Conservation (phyloP, 73 alveolate species). For the Blepharisma japonicum region DNA sequence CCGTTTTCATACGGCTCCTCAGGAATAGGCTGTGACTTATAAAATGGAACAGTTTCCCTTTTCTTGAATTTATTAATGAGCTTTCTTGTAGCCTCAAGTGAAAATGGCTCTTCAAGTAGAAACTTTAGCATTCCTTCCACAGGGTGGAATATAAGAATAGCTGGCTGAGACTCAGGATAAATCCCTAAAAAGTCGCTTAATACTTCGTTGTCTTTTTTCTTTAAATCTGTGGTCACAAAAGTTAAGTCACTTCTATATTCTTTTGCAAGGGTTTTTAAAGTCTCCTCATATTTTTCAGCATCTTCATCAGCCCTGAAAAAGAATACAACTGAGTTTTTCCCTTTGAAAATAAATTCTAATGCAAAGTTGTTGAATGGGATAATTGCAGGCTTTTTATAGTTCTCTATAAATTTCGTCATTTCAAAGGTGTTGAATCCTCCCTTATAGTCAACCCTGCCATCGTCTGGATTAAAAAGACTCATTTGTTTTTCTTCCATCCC, state of each 20-base stretch:
- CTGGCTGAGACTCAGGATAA: conserved; percentile 56
- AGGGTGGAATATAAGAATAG: conserved; percentile 68
- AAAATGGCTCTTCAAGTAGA: conserved; percentile 32
- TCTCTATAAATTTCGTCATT: conserved; percentile 60
- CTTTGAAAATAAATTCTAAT: conserved; percentile 79
- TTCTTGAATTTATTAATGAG: conserved; percentile 68
- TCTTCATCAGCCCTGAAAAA: conserved; percentile 64
- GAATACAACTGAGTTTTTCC: conserved; percentile 78
- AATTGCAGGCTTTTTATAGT: conserved; percentile 74
- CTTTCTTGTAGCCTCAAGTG: conserved; percentile 42
- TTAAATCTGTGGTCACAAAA: conserved; percentile 42
- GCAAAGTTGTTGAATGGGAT: conserved; percentile 84
- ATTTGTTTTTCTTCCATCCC: conserved; percentile 52
- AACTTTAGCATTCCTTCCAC: conserved; percentile 68
- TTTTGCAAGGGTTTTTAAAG: conserved; percentile 71
- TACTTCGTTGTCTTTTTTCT: conserved; percentile 71
- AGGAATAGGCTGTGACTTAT: conserved; percentile 91
- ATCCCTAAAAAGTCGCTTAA: conserved; percentile 87
- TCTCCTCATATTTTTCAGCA: conserved; percentile 61
- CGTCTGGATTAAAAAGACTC: conserved; percentile 74
- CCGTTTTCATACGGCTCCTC: conserved; percentile 70
- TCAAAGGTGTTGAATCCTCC: conserved; percentile 57
- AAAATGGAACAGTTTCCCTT: conserved; percentile 61
- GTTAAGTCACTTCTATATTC: conserved; percentile 65
- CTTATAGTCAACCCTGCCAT: conserved; percentile 57